Evolutionary conservation across 768 basidiomycete species (phyloP), one percentile per base, ranked within the genome.

Genomic region (Sarcomyxa edulis): DNA sequence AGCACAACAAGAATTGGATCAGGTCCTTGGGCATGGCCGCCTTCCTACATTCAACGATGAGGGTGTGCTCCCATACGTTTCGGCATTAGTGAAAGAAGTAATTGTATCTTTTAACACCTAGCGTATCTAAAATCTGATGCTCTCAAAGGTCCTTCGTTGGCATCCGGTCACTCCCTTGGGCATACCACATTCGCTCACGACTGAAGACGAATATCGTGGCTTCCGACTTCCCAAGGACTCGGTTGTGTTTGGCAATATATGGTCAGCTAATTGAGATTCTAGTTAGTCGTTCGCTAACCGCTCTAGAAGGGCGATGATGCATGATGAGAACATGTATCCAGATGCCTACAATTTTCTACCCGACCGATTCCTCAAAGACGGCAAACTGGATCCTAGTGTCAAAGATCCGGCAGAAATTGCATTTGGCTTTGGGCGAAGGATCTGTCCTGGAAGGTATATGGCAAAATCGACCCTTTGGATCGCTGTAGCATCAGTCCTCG

Each of bases 131-230:
- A n/a, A n/a, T n/a, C n/a, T n/a, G n/a, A n/a, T n/a, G n/a, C n/a
- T n/a, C n/a, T n/a, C n/a, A n/a, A n/a, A n/a, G n/a, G n/a, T n/a
- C n/a, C n/a, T n/a, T n/a, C 54, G 61, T 27, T 64, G 59, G 60
- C 47, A 55, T 18, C 55, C 60, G 5, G 47, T 51, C 8, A 50
- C 51, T 3, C 64, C 64, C 1, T 42, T 60, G 16, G 61, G 60
- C 60, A 29, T 64, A 4, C 61, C 66, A 3, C 65, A 67, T 31
- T 41, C 46, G 22, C 39, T 48, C 7, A 56, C 49, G 7, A 54
- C 59, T 39, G 70, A 75, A 31, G 73, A 76, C 42, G 49, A 60
- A 3, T 75, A 70, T 40, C 59, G 66, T 2, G 71, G 67, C 1
- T 64, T 65, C 40, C 55, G 55, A 27, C 69, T 76, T 30, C 72